Evolutionary conservation across 2,329 filamentous ascomycete genomes (phyloP).

Genomic region (Aspergillus sojae): DNA sequence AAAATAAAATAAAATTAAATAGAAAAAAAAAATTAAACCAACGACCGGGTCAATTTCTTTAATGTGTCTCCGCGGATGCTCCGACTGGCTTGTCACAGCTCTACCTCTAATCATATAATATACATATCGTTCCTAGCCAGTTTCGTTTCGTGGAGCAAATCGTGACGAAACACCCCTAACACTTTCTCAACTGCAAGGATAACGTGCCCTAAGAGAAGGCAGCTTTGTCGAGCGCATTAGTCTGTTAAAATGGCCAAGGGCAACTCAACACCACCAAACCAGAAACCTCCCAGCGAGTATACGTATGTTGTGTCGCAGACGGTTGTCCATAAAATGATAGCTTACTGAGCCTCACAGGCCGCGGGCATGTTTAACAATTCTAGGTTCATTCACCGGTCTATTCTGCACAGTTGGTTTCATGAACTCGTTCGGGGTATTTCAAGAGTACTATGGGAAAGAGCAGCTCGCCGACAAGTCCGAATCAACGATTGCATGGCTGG

Average conservation of each 20-base stretch:
- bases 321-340: not conserved
- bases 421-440: conserved; percentile 42
- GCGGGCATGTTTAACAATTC: conserved; percentile 30
- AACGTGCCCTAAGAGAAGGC: not conserved
- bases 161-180: not conserved
- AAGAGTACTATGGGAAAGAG: conserved; percentile 34
- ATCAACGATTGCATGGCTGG: conserved; percentile 40
- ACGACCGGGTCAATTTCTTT: not conserved
- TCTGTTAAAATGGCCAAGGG: not conserved
- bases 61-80: not conserved
- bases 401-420: conserved; percentile 44
- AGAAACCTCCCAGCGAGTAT: conserved; percentile 24
- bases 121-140: not conserved
- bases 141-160: not conserved
- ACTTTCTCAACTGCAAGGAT: not conserved
- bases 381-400: conserved; percentile 31
- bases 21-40: not conserved
- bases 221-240: no score
- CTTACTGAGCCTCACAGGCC: conserved; percentile 19
- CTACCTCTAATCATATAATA: not conserved
- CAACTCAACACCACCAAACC: not conserved
- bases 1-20: no score
- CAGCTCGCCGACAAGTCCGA: conserved; percentile 29
- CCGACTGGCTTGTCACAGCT: no score
- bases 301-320: conserved; percentile 20